Base-by-base conservation (phyloP, 1,284 basidiomycete genomes). In the Moesziomyces aphidis region DNA sequence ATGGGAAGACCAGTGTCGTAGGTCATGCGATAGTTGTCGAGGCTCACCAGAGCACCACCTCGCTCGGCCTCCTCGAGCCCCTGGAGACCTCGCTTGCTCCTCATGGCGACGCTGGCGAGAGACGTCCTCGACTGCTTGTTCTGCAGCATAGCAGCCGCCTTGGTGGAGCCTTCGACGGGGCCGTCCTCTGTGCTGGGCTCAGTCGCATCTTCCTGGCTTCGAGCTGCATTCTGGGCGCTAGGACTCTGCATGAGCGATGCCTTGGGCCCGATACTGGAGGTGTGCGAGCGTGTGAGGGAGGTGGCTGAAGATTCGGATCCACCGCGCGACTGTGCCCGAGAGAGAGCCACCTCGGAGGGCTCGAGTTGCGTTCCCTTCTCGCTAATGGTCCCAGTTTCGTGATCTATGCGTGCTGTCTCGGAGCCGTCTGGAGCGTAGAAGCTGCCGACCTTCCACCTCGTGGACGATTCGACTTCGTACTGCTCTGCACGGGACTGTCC, bases 1-100 rank as follows among this genome's bases (percentile, higher is more conserved):
- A 81, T 75, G 4, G 55, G 50, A 45, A 76, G 45, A 2, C 79
- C 79, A 6, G 63, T 64, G 21, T 76, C 72, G 48, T 74, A 81
- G 4, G 61, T 57, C 54, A 58, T 64, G 21, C 71, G 65, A 17
- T 68, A 60, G n/a, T 56, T 56, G 53, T 81, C 77, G 8, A 79
- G 56, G 49, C 73, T 77, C 21, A 81, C 76, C 47, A 81, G 73
- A 0, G 73, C 71, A 15, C 68, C 69, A 10, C 79, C 79, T 5
- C 61, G 46, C 26, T 79, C 78, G 0, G 77, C 79, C n/a, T 70
- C 76, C 23, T 79, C 77, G 5, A 81, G 52, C 0, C 78, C 79
- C 7, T 65, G 56, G 15, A 68, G 57, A 13, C 76, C 73, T 17
- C 75, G 70, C 54, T 67, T 61, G 52, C 72, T 76, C 26, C 77